These are phyloP conservation scores for Cladosporium sphaerospermum DNA, from an alignment of 2,329 filamentous ascomycete genomes.

Conservation along the genomic window DNA sequence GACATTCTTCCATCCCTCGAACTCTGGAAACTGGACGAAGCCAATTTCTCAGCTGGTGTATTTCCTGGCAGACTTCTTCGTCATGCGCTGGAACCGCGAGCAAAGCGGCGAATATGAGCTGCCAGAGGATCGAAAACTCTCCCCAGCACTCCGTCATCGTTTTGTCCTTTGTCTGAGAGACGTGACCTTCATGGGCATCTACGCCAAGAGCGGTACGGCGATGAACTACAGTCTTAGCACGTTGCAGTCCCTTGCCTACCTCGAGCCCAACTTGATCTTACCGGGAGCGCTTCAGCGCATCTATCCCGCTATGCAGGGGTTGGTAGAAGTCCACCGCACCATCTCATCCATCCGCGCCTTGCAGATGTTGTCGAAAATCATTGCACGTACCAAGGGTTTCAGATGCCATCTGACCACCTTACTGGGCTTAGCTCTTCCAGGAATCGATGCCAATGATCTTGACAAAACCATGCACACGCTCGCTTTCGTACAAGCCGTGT, in stretches of 20 bases:
- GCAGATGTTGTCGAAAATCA: conserved; percentile 84
- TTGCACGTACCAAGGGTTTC: conserved; percentile 91
- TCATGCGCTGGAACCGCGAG: conserved; percentile 96
- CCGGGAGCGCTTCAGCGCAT: conserved; percentile 92
- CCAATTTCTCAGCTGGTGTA: conserved; percentile 85
- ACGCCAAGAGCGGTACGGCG: conserved; percentile 87
- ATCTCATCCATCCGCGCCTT: conserved; percentile 87
- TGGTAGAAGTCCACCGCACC: conserved; percentile 95
- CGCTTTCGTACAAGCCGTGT: conserved; percentile 90
- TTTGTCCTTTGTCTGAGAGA: conserved; percentile 87
- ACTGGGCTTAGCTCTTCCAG: conserved; percentile 84
- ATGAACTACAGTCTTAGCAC: conserved; percentile 89
- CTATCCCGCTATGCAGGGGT: conserved; percentile 90
- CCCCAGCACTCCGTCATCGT: conserved; percentile 71
- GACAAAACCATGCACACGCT: conserved; percentile 94
- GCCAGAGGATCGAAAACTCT: conserved; percentile 72
- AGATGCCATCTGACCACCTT: conserved; percentile 92
- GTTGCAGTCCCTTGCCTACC: conserved; percentile 78
- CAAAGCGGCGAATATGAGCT: conserved; percentile 86
- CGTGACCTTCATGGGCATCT: conserved; percentile 96
- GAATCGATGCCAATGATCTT: conserved; percentile 94
- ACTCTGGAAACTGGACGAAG: conserved; percentile 85
- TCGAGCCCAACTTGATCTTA: conserved; percentile 86
- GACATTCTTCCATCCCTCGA: conserved; percentile 98
- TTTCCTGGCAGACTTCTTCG: conserved; percentile 91